phyloP scores from a whole-genome alignment of 768 basidiomycete genomes.

The Pilatotrama ljubarskyi region DNA sequence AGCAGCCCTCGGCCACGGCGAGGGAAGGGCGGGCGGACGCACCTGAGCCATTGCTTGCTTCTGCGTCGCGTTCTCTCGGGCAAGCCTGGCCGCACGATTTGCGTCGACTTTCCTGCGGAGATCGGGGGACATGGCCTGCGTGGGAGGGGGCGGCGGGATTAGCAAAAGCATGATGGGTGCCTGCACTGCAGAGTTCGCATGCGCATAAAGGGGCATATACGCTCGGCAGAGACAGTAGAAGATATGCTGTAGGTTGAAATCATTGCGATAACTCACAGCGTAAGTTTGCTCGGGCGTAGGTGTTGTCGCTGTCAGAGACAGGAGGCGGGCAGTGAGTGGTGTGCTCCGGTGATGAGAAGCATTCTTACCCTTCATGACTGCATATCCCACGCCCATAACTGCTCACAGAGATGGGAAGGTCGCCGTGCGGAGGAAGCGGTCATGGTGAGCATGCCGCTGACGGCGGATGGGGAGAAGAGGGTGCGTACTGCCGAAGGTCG shows the following conservation, averaged over 20 bases:
- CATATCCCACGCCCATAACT: constrained; percentile 38
- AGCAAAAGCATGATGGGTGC: no score
- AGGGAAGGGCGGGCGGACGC: neutral
- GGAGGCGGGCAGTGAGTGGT: neutral
- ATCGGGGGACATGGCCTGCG: constrained; percentile 39
- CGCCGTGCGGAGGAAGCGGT: neutral
- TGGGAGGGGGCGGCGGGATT: neutral
- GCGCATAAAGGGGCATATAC: neutral
- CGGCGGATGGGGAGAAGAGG: neutral
- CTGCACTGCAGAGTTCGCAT: neutral
- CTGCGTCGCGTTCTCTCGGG: constrained; percentile 33
- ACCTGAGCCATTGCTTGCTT: constrained; percentile 34
- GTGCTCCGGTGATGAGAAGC: neutral
- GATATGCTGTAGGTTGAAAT: neutral
- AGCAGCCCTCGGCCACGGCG: neutral
- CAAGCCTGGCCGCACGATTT: constrained; percentile 36
- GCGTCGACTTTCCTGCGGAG: constrained; percentile 38
- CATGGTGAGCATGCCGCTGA: neutral
- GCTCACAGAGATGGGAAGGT: neutral
- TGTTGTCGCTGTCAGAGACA: constrained; percentile 24
- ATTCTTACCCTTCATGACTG: constrained; percentile 33
- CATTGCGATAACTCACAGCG: constrained; percentile 28
- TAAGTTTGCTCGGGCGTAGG: constrained; percentile 39
- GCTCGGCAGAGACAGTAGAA: neutral
- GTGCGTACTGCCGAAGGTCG: constrained; percentile 31